phyloP scores from a whole-genome alignment of 2,329 filamentous ascomycete genomes.

The Proliferodiscus dingleyae region DNA sequence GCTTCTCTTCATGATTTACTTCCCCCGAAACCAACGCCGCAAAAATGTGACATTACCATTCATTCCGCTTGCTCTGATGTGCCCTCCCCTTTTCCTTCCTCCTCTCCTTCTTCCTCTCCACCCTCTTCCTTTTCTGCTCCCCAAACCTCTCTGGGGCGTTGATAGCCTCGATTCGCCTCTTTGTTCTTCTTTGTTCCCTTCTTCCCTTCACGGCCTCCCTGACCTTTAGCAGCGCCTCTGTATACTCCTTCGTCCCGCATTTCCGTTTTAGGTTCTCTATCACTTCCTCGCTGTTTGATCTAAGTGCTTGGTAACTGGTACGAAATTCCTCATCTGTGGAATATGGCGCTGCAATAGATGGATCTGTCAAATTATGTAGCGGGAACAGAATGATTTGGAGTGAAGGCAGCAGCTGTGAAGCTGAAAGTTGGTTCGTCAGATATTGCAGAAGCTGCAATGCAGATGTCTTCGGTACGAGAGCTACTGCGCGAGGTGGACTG shows the following conservation, averaged over 20 bases:
- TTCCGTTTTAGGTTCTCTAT: constrained; percentile 82
- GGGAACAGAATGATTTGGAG: constrained; percentile 62
- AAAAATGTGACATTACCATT: constrained; percentile 12
- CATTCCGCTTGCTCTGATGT: constrained; percentile 44
- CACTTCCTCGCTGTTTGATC: constrained; percentile 67
- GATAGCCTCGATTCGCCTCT: constrained; percentile 86
- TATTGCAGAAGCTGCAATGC: constrained; percentile 70
- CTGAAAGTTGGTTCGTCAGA: constrained; percentile 57
- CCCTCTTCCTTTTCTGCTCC: constrained; percentile 74
- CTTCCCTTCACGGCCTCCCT: constrained; percentile 67
- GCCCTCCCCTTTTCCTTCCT: constrained; percentile 74
- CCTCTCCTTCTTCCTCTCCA: constrained; percentile 77
- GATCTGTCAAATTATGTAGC: constrained; percentile 80
- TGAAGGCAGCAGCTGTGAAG: constrained; percentile 53
- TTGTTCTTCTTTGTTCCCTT: constrained; percentile 69
- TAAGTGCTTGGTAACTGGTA: constrained; percentile 63
- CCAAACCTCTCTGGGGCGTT: constrained; percentile 74
- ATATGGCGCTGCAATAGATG: constrained; percentile 65
- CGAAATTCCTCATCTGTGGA: constrained; percentile 68
- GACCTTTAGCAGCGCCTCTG: constrained; percentile 67
- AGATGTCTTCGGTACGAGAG: constrained; percentile 69
- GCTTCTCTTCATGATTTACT: not conserved
- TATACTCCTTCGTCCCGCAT: constrained; percentile 74
- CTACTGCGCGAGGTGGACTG: constrained; percentile 53
- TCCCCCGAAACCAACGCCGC: not conserved